Conservation (phyloP, 139 green algal species). For the Ettlia oleoabundans region DNA sequence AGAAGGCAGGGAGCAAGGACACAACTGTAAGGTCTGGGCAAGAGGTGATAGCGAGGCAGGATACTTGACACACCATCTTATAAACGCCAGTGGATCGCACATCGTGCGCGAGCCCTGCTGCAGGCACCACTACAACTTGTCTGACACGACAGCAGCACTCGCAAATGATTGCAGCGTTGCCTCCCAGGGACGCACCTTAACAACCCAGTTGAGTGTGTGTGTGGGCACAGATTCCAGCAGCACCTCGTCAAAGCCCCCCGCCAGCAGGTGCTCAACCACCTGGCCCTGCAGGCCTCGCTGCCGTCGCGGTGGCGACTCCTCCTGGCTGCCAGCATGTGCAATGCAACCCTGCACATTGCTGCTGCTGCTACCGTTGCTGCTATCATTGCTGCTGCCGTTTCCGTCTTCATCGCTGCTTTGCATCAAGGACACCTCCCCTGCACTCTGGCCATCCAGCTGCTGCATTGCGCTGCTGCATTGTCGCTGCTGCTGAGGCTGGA, state of each 20-base stretch:
- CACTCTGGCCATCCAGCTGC: no score
- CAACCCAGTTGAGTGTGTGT: conserved; percentile 47
- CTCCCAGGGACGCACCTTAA: conserved; percentile 5
- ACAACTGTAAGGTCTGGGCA: not conserved
- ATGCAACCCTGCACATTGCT: no score
- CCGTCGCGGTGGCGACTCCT: no score
- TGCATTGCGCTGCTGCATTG: not conserved
- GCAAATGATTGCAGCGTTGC: not conserved
- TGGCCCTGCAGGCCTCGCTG: conserved; percentile 29
- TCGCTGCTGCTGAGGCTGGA: not conserved
- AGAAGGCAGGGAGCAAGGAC: not conserved
- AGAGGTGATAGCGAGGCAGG: no score
- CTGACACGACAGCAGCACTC: no score
- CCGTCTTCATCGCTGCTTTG: no score
- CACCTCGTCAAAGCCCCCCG: conserved; percentile 42
- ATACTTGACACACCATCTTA: no score
- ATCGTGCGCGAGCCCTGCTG: not conserved
- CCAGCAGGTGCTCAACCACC: conserved; percentile 39
- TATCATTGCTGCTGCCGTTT: not conserved
- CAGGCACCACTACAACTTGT: not conserved
- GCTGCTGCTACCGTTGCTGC: not conserved
- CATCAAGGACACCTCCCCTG: no score
- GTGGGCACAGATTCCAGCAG: conserved; percentile 21
- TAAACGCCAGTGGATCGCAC: no score
- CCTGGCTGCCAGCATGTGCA: no score